Evolutionary conservation across 345 rosid genomes (phyloP).

Genomic region (Heritiera fomes): DNA sequence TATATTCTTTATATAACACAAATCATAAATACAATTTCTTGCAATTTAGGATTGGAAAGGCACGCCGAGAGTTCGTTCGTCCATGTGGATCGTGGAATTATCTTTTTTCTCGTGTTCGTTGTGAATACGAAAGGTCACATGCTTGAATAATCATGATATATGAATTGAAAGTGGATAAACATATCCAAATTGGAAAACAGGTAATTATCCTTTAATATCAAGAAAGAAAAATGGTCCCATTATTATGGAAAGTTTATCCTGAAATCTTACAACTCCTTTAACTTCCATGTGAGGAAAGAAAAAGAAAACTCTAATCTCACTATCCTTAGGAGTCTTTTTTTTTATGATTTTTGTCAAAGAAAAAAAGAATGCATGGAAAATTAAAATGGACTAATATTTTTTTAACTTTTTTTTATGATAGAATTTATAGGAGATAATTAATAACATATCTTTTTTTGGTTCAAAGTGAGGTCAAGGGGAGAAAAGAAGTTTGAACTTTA

Average conservation of each 20-base stretch:
- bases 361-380: neutral
- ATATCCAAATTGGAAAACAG: neutral
- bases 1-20: too few species aligned
- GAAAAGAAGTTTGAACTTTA: too few species aligned
- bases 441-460: too few species aligned
- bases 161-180: neutral
- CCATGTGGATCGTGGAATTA: neutral
- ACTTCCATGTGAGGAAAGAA: slow-evolving; percentile 24
- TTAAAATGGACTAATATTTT: neutral
- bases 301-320: neutral
- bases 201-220: neutral
- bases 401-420: too few species aligned
- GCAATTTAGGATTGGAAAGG: neutral
- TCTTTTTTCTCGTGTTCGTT: neutral
- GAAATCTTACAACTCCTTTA: slow-evolving; percentile 12
- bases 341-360: neutral
- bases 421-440: too few species aligned
- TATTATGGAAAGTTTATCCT: slow-evolving; percentile 15
- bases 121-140: neutral
- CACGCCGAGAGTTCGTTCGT: neutral
- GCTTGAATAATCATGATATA: neutral
- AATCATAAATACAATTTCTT: neutral
- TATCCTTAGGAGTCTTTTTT: neutral
- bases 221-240: neutral
- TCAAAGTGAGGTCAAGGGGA: too few species aligned